Evolutionary conservation across 805 yeast genomes (phyloP), one percentile per base, ranked within the genome.

Genomic region (Wickerhamiella azyma): DNA sequence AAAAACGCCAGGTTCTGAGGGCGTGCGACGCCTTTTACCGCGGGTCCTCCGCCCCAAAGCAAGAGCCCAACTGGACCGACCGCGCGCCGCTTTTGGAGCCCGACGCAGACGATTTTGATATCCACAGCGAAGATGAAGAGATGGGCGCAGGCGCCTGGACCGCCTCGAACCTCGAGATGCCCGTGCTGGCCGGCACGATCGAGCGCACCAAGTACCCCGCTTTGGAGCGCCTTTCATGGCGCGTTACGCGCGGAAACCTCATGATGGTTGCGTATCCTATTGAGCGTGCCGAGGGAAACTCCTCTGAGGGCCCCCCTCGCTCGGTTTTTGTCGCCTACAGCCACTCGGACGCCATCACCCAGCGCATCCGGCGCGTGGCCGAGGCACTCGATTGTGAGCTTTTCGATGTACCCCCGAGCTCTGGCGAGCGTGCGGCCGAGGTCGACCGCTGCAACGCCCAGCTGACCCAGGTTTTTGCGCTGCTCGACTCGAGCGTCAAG

Each of bases 201-300:
- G 72, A 77, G 37, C 74, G 94, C 53, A 73, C 71, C 8, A 83
- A 81, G 57, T 71, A 84, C 29, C 75, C 70, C 14, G 68, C 80
- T 1, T 67, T 92, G 50, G 89, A 88, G 60, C 81, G 78, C 53
- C 85, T 92, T 48, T 67, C 92, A 41, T 92, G 96, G 94, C 76
- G 99, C 66, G 77, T 83, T 9, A 71, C 92, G 49, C 77, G 98
- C 62, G 98, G 98, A 59, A 92, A 92, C 61, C 67, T 92, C 52
- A 84, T 74, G 59, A 77, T 88, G 63, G 78, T 80, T 53, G 74
- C 81, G 52, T 73, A 74, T 42, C 88, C 85, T 51, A 74, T 86
- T 45, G 63, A 84, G 39, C 72, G 72, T 37, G 70, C 71, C 21
- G 67, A 64, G 39, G 75, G 79, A 9, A 86, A 85, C 59, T 30